Percentiles rank a stretch among this genome's conserved stretches.
phyloP scores from a whole-genome alignment of 164 flowering plant genomes.

The Aristolochia californica region DNA sequence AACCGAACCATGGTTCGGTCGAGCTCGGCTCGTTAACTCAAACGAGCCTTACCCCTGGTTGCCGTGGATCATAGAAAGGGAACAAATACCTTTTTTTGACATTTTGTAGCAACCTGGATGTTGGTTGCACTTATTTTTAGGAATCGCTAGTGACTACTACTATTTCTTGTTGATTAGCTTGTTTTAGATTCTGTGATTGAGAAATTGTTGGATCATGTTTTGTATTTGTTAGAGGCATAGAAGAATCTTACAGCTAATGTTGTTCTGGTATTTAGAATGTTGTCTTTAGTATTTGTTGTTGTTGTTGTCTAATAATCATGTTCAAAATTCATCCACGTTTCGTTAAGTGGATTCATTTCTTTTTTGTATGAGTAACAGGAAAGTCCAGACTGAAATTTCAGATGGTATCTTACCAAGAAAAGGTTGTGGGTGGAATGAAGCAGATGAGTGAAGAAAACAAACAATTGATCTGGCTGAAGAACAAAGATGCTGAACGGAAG shows the following conservation, averaged over 20 bases:
- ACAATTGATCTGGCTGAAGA: slow-evolving; percentile 42
- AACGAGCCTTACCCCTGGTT: too few species aligned
- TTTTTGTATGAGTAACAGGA: slow-evolving; percentile 23
- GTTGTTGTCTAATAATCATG: background rate
- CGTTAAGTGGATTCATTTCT: background rate
- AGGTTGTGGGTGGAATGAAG: slow-evolving; percentile 52
- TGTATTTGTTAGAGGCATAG: background rate
- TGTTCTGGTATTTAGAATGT: too few species aligned
- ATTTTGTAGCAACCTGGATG: too few species aligned
- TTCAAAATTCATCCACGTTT: background rate
- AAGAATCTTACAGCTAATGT: too few species aligned
- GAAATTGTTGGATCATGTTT: background rate
- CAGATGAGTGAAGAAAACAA: slow-evolving; percentile 85
- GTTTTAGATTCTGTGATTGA: too few species aligned
- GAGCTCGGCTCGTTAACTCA: too few species aligned
- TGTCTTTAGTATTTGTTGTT: background rate
- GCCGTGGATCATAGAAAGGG: too few species aligned
- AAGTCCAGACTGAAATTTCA: slow-evolving; percentile 67
- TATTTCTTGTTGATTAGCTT: too few species aligned
- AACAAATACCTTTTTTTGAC: too few species aligned
- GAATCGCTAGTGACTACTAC: too few species aligned
- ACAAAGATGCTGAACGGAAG: slow-evolving; percentile 41
- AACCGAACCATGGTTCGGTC: too few species aligned
- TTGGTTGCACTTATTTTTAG: too few species aligned
- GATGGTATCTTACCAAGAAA: slow-evolving; percentile 66